Percentiles rank a stretch among this genome's conserved stretches.
phyloP scores from a whole-genome alignment of 1,284 basidiomycete species.

The Rhodotorula sp. region DNA sequence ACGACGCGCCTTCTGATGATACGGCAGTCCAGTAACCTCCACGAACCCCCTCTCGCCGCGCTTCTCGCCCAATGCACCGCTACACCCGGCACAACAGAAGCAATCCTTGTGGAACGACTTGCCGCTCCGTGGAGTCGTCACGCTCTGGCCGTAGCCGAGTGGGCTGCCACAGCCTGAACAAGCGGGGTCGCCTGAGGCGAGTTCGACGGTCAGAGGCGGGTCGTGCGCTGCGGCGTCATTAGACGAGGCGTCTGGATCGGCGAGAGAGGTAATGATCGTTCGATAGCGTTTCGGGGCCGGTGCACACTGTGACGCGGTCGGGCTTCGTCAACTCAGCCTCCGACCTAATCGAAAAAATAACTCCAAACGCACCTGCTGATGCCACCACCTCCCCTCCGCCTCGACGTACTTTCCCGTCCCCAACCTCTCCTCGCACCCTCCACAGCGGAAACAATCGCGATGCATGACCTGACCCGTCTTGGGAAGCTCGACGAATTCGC shows the following conservation, averaged over 20 bases:
- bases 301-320: conserved; percentile 14
- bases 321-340: neutral
- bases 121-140: conserved; percentile 24
- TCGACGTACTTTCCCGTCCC: conserved; percentile 23
- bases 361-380: conserved; percentile 21
- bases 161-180: conserved; percentile 15
- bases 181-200: neutral
- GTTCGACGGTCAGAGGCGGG: neutral
- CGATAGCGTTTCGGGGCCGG: conserved; percentile 18
- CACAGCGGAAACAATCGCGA: conserved; percentile 59
- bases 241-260: neutral
- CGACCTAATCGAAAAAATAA: too few species aligned
- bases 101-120: conserved; percentile 22
- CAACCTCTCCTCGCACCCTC: conserved; percentile 64
- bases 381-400: conserved; percentile 21
- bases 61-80: neutral
- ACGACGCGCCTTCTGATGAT: conserved; percentile 19
- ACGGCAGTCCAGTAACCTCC: conserved; percentile 18
- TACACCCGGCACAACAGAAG: conserved; percentile 27
- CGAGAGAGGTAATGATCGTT: conserved; percentile 22
- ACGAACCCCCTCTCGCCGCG: conserved; percentile 21
- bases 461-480: conserved; percentile 15
- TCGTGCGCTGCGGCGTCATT: neutral
- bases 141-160: conserved; percentile 11
- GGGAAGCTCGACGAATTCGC: conserved; percentile 20